Evolutionary conservation across 441 rosid species (phyloP).

Genomic region (Adansonia rubrostipa): DNA sequence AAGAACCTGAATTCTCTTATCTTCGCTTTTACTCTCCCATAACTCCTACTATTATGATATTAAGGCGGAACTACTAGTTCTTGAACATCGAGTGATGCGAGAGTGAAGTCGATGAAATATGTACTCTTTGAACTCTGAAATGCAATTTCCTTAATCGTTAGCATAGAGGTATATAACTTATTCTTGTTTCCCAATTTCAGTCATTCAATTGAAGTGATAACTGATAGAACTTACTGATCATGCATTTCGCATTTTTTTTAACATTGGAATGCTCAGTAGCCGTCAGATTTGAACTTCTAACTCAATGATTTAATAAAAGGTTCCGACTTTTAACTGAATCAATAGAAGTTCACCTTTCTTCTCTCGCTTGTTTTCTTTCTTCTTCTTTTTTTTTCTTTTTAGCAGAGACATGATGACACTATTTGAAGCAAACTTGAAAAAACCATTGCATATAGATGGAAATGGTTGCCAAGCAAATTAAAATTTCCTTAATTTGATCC

Average conservation of each 20-base stretch:
- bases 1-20: constrained; percentile 18
- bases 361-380: background rate
- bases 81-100: constrained; percentile 1
- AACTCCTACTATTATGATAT: constrained; percentile 6
- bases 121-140: background rate
- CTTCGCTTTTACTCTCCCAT: background rate
- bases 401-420: background rate
- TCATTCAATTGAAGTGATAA: constrained; percentile 4
- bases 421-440: constrained; percentile 8
- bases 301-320: background rate
- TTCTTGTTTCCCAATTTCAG: constrained; percentile 11
- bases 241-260: constrained; percentile 17
- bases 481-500: background rate
- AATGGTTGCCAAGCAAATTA: background rate
- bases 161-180: constrained; percentile 13
- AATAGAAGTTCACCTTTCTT: background rate
- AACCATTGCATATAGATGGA: background rate
- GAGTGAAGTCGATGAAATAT: constrained; percentile 8
- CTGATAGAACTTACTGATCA: constrained; percentile 7
- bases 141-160: background rate
- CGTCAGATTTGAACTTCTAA: constrained; percentile 1
- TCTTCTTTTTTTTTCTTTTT: background rate
- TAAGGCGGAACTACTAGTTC: background rate
- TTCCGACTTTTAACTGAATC: background rate
- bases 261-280: constrained; percentile 12